Conservation (phyloP, 345 rosid species). For the Erysimum cheiranthoides region DNA sequence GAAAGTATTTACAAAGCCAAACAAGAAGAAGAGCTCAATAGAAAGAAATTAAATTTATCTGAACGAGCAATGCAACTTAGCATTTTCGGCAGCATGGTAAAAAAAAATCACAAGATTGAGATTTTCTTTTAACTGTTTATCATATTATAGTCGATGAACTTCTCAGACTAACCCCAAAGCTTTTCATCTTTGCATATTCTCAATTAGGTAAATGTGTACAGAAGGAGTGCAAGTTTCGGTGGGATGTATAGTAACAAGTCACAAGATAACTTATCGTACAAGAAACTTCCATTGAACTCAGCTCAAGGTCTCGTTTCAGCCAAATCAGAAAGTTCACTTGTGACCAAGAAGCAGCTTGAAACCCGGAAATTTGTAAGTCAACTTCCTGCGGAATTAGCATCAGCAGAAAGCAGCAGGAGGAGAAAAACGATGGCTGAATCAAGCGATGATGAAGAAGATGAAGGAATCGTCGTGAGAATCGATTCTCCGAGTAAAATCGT, state of each 20-base stretch:
- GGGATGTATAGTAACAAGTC: slow-evolving; percentile 46
- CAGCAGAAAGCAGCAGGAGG: slow-evolving; percentile 29
- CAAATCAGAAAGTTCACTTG: slow-evolving; percentile 64
- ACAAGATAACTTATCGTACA: slow-evolving; percentile 50
- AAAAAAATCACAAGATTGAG: not conserved
- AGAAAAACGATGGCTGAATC: slow-evolving; percentile 42
- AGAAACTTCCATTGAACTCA: slow-evolving; percentile 45
- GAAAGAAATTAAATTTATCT: slow-evolving; percentile 59
- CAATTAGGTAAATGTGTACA: slow-evolving; percentile 57
- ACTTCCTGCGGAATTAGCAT: no score
- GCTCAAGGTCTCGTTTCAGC: slow-evolving; percentile 49
- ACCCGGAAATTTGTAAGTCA: slow-evolving; percentile 27
- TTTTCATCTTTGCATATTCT: not conserved
- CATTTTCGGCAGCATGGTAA: slow-evolving; percentile 85
- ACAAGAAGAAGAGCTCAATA: slow-evolving; percentile 45
- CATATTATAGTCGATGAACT: not conserved
- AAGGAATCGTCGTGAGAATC: slow-evolving; percentile 64
- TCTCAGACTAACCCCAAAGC: slow-evolving; percentile 4
- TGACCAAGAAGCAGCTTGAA: slow-evolving; percentile 45
- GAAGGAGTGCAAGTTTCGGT: slow-evolving; percentile 50
- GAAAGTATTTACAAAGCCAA: slow-evolving; percentile 50
- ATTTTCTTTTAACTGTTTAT: not conserved
- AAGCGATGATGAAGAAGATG: slow-evolving; percentile 66
- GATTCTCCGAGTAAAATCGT: slow-evolving; percentile 84
- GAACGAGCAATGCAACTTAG: slow-evolving; percentile 80